These are phyloP conservation scores for Mycena epipterygia DNA, from an alignment of 768 basidiomycete genomes.

Conservation along the genomic window DNA sequence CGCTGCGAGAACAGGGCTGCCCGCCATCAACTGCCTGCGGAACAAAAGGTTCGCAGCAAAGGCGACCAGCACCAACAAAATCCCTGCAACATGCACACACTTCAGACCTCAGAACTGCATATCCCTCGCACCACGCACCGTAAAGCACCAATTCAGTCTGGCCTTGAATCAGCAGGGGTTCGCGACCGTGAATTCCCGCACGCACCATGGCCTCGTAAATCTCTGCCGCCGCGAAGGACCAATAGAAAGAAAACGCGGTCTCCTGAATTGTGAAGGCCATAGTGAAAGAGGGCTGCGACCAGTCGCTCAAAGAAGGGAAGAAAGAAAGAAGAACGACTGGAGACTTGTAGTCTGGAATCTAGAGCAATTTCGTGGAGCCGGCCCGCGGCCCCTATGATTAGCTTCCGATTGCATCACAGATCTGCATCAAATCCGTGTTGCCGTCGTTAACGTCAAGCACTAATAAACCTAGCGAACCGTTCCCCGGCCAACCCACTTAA, in stretches of 20 bases:
- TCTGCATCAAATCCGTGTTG: too few species aligned
- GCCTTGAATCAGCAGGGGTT: neutral
- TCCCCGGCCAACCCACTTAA: too few species aligned
- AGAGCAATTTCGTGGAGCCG: too few species aligned
- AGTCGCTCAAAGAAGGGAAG: neutral
- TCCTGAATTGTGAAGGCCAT: slow-evolving; percentile 17
- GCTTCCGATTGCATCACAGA: too few species aligned
- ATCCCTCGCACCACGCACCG: neutral
- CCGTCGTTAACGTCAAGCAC: too few species aligned
- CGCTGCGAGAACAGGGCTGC: slow-evolving; percentile 1
- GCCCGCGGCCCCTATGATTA: too few species aligned
- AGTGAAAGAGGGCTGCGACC: slow-evolving; percentile 9
- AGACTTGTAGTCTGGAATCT: neutral
- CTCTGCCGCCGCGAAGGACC: slow-evolving; percentile 16
- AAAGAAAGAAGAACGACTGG: too few species aligned
- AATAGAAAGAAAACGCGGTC: neutral
- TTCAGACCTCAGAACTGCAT: neutral
- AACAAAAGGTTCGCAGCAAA: slow-evolving; percentile 24
- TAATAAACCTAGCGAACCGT: too few species aligned
- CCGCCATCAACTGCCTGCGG: slow-evolving; percentile 3
- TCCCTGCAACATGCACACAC: neutral
- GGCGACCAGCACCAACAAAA: slow-evolving; percentile 32
- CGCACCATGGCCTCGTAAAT: slow-evolving; percentile 13
- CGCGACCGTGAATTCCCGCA: neutral
- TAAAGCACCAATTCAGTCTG: slow-evolving; percentile 33